These are phyloP conservation scores for Salix dunnii DNA, from an alignment of 345 rosid species.

Conservation along the genomic window DNA sequence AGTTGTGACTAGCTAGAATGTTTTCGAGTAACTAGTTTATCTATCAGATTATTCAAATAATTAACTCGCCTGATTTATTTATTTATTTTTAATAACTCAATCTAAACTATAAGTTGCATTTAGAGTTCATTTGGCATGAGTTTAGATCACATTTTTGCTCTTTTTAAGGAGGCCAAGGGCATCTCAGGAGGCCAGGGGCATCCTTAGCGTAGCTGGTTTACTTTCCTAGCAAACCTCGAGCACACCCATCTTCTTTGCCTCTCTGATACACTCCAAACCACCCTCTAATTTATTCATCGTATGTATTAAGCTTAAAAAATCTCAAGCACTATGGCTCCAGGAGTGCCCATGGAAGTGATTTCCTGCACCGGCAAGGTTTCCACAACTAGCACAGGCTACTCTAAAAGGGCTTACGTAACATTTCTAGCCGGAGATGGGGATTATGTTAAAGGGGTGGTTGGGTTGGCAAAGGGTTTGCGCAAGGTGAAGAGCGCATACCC, in stretches of 20 bases:
- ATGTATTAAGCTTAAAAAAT: neutral
- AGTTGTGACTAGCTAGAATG: no score
- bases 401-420: constrained; percentile 40
- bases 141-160: constrained; percentile 22
- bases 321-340: constrained; percentile 39
- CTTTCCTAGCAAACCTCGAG: constrained; percentile 31
- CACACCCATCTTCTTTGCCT: neutral
- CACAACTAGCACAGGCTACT: constrained; percentile 14
- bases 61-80: no score
- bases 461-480: constrained; percentile 26
- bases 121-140: constrained; percentile 25
- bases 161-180: constrained; percentile 26
- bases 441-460: constrained; percentile 24
- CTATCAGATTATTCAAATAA: no score
- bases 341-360: constrained; percentile 26
- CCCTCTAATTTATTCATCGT: neutral
- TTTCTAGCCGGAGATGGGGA: constrained; percentile 25
- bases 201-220: constrained; percentile 20
- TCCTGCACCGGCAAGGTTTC: constrained; percentile 32
- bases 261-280: neutral
- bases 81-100: no score
- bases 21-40: no score
- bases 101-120: constrained; percentile 15
- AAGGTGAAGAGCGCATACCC: constrained; percentile 26
- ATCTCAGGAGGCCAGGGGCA: constrained; percentile 10